These are phyloP conservation scores for Euclidium syriacum DNA, from an alignment of 345 rosid genomes.

Conservation along the genomic window DNA sequence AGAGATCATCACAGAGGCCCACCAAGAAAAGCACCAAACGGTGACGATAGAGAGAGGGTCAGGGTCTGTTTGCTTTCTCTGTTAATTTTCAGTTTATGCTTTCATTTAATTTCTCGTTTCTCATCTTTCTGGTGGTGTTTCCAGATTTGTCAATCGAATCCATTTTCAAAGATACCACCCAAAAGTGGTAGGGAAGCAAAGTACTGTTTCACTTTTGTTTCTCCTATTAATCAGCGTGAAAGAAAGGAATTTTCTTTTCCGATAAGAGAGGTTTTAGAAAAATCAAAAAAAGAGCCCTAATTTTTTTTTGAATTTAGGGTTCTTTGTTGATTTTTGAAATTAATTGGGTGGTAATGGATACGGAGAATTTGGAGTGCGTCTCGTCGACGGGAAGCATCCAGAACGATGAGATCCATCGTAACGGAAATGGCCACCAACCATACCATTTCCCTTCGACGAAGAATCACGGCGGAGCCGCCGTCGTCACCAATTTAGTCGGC, in stretches of 20 bases:
- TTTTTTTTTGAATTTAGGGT: constrained; percentile 21
- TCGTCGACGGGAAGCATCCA: constrained; percentile 54
- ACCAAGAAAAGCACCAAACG: constrained; percentile 37
- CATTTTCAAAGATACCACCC: constrained; percentile 20
- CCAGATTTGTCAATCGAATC: constrained; percentile 21
- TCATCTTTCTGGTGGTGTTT: constrained; percentile 10
- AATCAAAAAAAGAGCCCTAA: background rate
- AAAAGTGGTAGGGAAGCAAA: constrained; percentile 31
- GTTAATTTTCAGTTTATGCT: constrained; percentile 8
- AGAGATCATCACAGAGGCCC: constrained; percentile 20
- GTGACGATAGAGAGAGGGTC: constrained; percentile 14
- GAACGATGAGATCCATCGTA: constrained; percentile 70
- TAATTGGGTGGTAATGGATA: constrained; percentile 48
- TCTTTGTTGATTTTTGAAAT: background rate
- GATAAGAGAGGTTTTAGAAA: constrained; percentile 2
- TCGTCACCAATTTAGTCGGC: constrained; percentile 39
- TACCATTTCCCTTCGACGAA: constrained; percentile 65
- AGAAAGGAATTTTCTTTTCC: constrained; percentile 17
- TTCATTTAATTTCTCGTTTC: background rate
- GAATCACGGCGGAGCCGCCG: constrained; percentile 32
- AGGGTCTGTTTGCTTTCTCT: constrained; percentile 29
- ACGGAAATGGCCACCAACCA: no score
- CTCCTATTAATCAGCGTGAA: constrained; percentile 14
- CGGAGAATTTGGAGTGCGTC: constrained; percentile 75
- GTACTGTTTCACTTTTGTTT: background rate